Evolutionary conservation across 1,284 basidiomycete genomes (phyloP).

Genomic region (Apiotrichum brassicae): DNA sequence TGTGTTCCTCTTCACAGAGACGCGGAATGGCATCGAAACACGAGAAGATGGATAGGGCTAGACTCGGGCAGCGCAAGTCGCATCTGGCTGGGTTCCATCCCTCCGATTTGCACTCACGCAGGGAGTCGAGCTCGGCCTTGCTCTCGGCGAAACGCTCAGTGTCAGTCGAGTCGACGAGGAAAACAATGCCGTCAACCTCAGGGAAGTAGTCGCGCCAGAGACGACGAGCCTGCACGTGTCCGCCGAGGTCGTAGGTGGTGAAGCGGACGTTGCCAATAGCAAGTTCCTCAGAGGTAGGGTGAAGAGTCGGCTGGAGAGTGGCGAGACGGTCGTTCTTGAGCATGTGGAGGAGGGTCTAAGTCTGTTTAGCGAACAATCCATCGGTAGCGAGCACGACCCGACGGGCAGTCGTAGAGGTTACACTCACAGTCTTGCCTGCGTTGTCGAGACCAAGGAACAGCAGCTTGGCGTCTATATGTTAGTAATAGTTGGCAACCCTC

Average conservation of each 20-base stretch:
- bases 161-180: conserved; percentile 96
- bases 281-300: conserved; percentile 99
- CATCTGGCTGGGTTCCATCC: no score
- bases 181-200: conserved; percentile 97
- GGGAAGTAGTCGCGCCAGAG: conserved; percentile 99
- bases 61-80: no score
- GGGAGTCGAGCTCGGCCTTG: conserved; percentile 92
- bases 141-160: conserved; percentile 92
- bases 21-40: no score
- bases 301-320: conserved; percentile 94
- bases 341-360: conserved; percentile 95
- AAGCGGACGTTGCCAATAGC: conserved; percentile 99
- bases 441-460: conserved; percentile 98
- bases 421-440: conserved; percentile 92
- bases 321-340: conserved; percentile 98
- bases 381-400: no score
- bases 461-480: conserved; percentile 69
- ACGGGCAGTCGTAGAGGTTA: no score
- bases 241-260: conserved; percentile 97
- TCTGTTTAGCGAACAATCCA: conserved; percentile 1
- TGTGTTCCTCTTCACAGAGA: no score
- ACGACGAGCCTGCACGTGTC: conserved; percentile 96
- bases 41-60: no score
- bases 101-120: conserved; percentile 53
- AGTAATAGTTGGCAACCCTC: not conserved